Base-by-base conservation (phyloP, 176 grass and related monocot species). In the Ampelocalamus luodianensis region DNA sequence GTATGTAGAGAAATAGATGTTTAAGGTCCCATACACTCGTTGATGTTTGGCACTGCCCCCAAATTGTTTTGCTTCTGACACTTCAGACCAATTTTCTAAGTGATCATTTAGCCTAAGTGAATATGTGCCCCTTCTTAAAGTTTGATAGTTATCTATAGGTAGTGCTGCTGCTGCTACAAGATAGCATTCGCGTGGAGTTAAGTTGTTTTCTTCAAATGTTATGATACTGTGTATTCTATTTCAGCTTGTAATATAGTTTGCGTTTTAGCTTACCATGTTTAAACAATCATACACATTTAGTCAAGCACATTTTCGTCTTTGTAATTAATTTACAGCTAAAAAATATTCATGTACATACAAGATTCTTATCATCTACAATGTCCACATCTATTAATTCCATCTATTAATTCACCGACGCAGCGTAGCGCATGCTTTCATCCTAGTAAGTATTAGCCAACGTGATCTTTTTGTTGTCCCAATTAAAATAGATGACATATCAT, bases 251-350 rank as follows among this genome's bases (percentile, higher is more conserved):
- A 58, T 72, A n/a, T 81, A 55, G 9, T 39, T 66, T 65, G 20
- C 72, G 9, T 77, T 78, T 13, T 64, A 65, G 68, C 23, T 80
- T 29, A 43, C 10, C 54, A 34, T 48, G 45, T 72, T 72, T 13
- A 4, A 15, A 85, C 61, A 80, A 67, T 42, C 22, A 80, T 24
- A 44, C 10, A 20, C 48, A 63, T 65, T 86, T 85, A 46, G 63
- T 43, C n/a, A n/a, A n/a, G n/a, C n/a, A n/a, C n/a, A 50, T 34
- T 49, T 36, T 65, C 24, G n/a, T 39, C 2, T 56, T 29, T 4
- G 66, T 82, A 29, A 29, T 20, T 43, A 54, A 39, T 61, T 34
- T 60, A 49, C 39, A 42, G 37, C 18, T 24, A 66, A 84, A 65
- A 39, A 27, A 42, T 34, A 1, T 81, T 22, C 32, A 54, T 82